phyloP scores from a whole-genome alignment of 805 yeast species.

The Sungouiozyma ichnusensis region DNA sequence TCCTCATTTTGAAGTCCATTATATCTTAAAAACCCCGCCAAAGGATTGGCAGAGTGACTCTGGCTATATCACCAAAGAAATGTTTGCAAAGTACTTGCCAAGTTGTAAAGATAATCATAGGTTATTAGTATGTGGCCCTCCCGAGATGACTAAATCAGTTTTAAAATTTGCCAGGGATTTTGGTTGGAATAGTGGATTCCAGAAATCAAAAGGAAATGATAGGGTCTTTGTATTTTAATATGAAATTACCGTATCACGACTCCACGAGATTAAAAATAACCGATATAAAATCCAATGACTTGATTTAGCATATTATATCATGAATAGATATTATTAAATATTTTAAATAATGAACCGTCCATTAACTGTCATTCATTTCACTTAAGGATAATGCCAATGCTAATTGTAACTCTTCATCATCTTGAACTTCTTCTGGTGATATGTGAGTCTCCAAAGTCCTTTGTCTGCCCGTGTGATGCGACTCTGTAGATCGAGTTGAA shows the following conservation, averaged over 20 bases:
- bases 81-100: conserved; percentile 47
- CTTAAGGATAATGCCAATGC: conserved; percentile 28
- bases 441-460: background rate
- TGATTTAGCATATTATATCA: background rate
- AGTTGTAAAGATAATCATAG: conserved; percentile 36
- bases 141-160: conserved; percentile 49
- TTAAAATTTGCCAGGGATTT: conserved; percentile 41
- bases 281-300: background rate
- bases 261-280: background rate
- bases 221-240: conserved; percentile 46
- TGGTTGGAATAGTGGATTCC: conserved; percentile 45
- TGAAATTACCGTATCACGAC: background rate
- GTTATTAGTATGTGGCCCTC: conserved; percentile 66
- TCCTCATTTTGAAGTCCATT: conserved; percentile 52
- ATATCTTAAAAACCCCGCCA: conserved; percentile 45
- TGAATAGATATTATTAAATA: background rate
- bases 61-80: conserved; percentile 57
- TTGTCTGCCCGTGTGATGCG: background rate
- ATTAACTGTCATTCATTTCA: conserved; percentile 10
- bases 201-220: conserved; percentile 38
- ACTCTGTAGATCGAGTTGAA: background rate
- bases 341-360: background rate
- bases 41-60: conserved; percentile 43
- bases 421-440: background rate
- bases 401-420: conserved; percentile 24